Evolutionary conservation across 2,329 filamentous ascomycete genomes (phyloP).

Genomic region (Uncinocarpus reesii): DNA sequence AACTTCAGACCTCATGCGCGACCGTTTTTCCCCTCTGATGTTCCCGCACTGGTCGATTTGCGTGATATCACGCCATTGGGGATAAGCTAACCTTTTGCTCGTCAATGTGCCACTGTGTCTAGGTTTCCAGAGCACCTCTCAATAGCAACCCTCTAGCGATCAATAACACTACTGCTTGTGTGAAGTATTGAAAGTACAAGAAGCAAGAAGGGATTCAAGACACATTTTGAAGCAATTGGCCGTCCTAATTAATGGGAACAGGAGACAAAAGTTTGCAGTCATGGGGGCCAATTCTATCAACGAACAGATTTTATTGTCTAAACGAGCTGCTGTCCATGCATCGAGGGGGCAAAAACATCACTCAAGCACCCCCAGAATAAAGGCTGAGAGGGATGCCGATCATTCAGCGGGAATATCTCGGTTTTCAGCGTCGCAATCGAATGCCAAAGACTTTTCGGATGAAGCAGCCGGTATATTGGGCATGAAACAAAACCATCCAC

Average conservation of each 20-base stretch:
- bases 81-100: too few species aligned
- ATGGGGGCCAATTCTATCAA: background rate
- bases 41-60: too few species aligned
- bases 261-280: background rate
- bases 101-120: too few species aligned
- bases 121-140: too few species aligned
- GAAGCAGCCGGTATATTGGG: background rate
- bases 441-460: background rate
- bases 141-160: too few species aligned
- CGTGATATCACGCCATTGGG: too few species aligned
- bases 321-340: slow-evolving; percentile 5
- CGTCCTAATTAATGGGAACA: background rate
- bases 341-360: background rate
- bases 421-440: background rate
- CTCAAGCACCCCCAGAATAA: background rate
- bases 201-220: background rate
- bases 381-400: background rate
- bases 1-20: too few species aligned
- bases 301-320: slow-evolving; percentile 4
- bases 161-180: too few species aligned
- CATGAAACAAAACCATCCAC: background rate
- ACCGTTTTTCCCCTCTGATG: too few species aligned
- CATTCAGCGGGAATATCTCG: background rate
- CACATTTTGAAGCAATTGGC: background rate
- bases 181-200: too few species aligned